Evolutionary conservation across 805 yeast species (phyloP).

Genomic region (Wickerhamomyces bovis): DNA sequence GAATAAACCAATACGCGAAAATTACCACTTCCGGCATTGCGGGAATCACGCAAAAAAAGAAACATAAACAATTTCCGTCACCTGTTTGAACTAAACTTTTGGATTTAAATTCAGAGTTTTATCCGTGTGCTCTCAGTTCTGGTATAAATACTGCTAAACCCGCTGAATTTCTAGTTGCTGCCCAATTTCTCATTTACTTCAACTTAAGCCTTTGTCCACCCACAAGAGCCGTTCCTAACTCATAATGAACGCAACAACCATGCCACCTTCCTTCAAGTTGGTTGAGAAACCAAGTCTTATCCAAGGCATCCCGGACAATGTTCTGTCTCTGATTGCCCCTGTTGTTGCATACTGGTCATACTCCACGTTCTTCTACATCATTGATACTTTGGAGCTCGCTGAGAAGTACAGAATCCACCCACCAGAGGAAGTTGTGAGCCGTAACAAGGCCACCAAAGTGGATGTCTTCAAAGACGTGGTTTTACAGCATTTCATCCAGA

Average conservation of each 20-base stretch:
- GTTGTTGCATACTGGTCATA: conserved; percentile 79
- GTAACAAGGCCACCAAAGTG: conserved; percentile 65
- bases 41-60: too few relatives aligned
- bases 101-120: too few relatives aligned
- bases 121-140: too few relatives aligned
- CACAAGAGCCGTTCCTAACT: not conserved
- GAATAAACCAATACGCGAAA: too few relatives aligned
- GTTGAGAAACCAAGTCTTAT: conserved; percentile 39
- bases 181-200: too few relatives aligned
- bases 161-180: too few relatives aligned
- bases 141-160: too few relatives aligned
- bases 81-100: not conserved
- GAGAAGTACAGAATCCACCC: conserved; percentile 89
- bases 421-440: conserved; percentile 68
- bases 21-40: not conserved
- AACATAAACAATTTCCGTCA: not conserved
- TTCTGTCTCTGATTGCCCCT: conserved; percentile 68
- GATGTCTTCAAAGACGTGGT: conserved; percentile 80
- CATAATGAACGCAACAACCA: not conserved
- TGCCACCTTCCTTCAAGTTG: conserved; percentile 11
- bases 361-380: conserved; percentile 64
- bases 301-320: conserved; percentile 62
- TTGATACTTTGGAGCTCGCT: conserved; percentile 71
- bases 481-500: conserved; percentile 79
- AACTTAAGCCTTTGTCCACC: too few relatives aligned